Evolutionary conservation across 495 filamentous ascomycete species (phyloP), one percentile per base, ranked within the genome.

Genomic region (Friedmanniomyces simplex): DNA sequence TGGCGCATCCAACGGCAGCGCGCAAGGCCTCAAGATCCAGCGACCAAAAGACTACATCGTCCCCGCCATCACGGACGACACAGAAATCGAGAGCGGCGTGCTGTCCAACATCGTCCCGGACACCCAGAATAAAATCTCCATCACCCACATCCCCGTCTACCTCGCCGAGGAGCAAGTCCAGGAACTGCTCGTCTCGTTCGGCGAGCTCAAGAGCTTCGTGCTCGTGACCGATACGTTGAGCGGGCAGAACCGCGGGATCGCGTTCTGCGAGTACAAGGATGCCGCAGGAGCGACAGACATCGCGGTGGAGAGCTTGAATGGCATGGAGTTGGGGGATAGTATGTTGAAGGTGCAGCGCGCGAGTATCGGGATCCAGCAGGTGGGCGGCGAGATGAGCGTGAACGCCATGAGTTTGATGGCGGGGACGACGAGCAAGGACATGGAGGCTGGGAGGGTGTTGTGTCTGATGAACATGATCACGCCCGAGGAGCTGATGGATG

Each of bases 341-440:
- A 78, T 82, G 61, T 82, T 98, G 47, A 90, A 86, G 73, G 88
- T 96, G 28, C 73, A 82, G 57, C 86, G 88, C 64, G 93, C 93
- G 53, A 94, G 89, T 73, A 87, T 96, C 61, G 93, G 93, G 55
- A 84, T 87, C 61, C 91, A 88, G 25, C 93, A 99, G 69, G 89
- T 88, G 12, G 88, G 89, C 43, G 76, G 93, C 18, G 93, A 97
- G 63, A 91, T 96, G 85, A 85, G 91, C 25, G 91, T 97, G 59
- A 96, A 95, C 61, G 94, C 91, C 60, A 97, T 99, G 89, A 93
- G 90, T 28, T 91, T 97, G 88, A 90, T 99, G 66, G 93, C 93
- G 32, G 89, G 91, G 45, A 96, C 91, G 36, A 91, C 87, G 8
- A 87, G 86, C 32, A 58, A 26, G 14, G 77, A 78, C 43, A 68